phyloP scores from a whole-genome alignment of 2,329 filamentous ascomycete species.

The Pseudogymnoascus sp. region DNA sequence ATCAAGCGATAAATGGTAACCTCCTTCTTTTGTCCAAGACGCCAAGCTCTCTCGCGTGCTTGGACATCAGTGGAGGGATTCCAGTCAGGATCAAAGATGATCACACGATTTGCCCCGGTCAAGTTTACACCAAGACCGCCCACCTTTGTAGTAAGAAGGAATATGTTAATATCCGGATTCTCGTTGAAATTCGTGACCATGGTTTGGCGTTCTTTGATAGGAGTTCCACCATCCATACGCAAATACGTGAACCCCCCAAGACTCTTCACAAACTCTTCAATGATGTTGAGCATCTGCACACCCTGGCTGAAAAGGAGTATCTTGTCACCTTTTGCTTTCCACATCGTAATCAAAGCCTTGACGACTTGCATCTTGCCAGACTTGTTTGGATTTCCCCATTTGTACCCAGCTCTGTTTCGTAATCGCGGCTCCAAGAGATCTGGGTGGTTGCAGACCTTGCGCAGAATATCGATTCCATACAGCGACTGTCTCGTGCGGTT shows the following conservation, averaged over 20 bases:
- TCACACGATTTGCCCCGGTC: constrained; percentile 89
- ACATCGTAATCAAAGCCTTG: constrained; percentile 75
- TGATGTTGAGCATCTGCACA: constrained; percentile 88
- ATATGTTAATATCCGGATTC: constrained; percentile 70
- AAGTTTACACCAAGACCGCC: constrained; percentile 90
- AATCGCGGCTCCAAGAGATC: constrained; percentile 65
- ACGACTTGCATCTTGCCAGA: constrained; percentile 97
- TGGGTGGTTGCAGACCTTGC: constrained; percentile 97
- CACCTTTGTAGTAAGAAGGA: constrained; percentile 90
- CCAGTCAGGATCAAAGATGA: constrained; percentile 98
- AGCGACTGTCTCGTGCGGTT: constrained; percentile 68
- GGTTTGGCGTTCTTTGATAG: constrained; percentile 77
- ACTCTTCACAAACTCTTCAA: constrained; percentile 68
- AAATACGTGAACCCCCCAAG: constrained; percentile 66
- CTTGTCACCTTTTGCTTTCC: constrained; percentile 81
- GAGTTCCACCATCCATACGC: constrained; percentile 89
- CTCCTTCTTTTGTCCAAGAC: constrained; percentile 86
- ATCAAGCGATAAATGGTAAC: constrained; percentile 97
- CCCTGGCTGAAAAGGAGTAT: constrained; percentile 89
- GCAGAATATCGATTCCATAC: constrained; percentile 81
- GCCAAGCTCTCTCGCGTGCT: constrained; percentile 90
- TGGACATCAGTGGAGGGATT: constrained; percentile 95
- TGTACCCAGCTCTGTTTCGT: constrained; percentile 52
- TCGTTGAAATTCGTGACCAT: constrained; percentile 93
- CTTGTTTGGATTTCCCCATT: constrained; percentile 68